Evolutionary conservation across 2,329 filamentous ascomycete species (phyloP).

Genomic region (Alternaria panax): DNA sequence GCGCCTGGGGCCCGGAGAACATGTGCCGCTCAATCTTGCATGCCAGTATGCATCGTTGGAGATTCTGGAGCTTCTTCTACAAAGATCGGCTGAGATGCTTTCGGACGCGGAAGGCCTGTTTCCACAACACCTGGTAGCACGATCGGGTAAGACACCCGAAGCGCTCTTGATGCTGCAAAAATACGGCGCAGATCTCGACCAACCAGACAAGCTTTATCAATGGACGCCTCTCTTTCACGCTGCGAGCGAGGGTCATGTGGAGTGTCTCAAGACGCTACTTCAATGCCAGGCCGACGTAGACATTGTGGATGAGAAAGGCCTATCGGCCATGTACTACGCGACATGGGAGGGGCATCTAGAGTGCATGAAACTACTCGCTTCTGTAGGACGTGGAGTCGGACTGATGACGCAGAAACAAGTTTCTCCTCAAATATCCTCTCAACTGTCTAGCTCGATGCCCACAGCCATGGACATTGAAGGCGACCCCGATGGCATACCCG

Average conservation of each 20-base stretch:
- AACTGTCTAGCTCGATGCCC: conserved; percentile 48
- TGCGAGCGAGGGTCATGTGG: conserved; percentile 92
- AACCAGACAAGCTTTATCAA: conserved; percentile 93
- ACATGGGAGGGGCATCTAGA: conserved; percentile 96
- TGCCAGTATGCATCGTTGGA: conserved; percentile 90
- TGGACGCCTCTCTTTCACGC: conserved; percentile 98
- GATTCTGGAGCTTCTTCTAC: conserved; percentile 84
- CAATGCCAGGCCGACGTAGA: conserved; percentile 79
- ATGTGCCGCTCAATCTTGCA: conserved; percentile 91
- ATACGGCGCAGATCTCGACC: conserved; percentile 88
- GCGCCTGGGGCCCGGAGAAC: conserved; percentile 83
- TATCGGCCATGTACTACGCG: conserved; percentile 97
- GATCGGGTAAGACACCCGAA: conserved; percentile 82
- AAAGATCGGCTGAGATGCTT: conserved; percentile 80
- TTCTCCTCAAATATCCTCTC: conserved; percentile 53
- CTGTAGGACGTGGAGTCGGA: conserved; percentile 51
- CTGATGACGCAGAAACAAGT: conserved; percentile 44
- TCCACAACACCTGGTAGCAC: conserved; percentile 94
- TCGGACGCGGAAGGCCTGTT: conserved; percentile 95
- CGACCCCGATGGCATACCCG: conserved; percentile 87
- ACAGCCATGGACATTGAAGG: conserved; percentile 65
- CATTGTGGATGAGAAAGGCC: conserved; percentile 87
- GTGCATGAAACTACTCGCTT: conserved; percentile 87
- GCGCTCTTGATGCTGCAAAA: conserved; percentile 81
- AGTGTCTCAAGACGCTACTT: conserved; percentile 82